These are phyloP conservation scores for Rubus parviflorus DNA, from an alignment of 306 rosid species.

Conservation along the genomic window DNA sequence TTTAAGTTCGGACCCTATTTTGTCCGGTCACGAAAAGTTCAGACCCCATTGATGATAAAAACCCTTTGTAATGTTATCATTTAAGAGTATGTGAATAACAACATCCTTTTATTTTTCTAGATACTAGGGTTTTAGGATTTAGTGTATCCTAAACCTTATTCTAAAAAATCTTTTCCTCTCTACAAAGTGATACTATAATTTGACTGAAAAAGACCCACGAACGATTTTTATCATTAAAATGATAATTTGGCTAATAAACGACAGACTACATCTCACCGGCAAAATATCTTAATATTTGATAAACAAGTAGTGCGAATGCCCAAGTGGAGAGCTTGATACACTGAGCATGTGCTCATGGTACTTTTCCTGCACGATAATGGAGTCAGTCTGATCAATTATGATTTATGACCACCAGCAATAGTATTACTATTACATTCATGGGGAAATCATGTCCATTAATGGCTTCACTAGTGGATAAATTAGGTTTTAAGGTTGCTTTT, in stretches of 20 bases:
- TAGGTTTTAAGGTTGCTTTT: slow-evolving; percentile 7
- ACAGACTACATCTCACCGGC: too few relatives aligned
- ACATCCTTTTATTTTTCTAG: neutral
- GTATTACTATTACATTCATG: neutral
- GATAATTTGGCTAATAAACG: too few relatives aligned
- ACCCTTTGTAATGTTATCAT: neutral
- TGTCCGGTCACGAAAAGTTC: too few relatives aligned
- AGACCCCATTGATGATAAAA: too few relatives aligned
- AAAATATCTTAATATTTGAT: too few relatives aligned
- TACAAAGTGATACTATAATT: too few relatives aligned
- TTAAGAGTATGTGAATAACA: neutral
- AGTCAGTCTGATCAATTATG: slow-evolving; percentile 10
- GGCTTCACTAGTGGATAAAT: slow-evolving; percentile 3
- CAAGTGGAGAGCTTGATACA: neutral
- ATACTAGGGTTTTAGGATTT: too few relatives aligned
- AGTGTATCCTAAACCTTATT: too few relatives aligned
- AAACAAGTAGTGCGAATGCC: slow-evolving; percentile 9
- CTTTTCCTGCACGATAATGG: neutral
- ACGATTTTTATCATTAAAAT: too few relatives aligned
- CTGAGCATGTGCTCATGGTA: neutral
- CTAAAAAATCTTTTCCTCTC: too few relatives aligned
- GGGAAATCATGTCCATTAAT: neutral
- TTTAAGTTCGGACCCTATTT: too few relatives aligned
- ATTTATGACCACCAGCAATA: neutral
- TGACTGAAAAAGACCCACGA: too few relatives aligned